A percentile compares a stretch with the other conserved stretches of the same genome.
These are phyloP conservation scores for Arthromyces matolae DNA, from an alignment of 768 basidiomycete genomes.

Conservation along the genomic window DNA sequence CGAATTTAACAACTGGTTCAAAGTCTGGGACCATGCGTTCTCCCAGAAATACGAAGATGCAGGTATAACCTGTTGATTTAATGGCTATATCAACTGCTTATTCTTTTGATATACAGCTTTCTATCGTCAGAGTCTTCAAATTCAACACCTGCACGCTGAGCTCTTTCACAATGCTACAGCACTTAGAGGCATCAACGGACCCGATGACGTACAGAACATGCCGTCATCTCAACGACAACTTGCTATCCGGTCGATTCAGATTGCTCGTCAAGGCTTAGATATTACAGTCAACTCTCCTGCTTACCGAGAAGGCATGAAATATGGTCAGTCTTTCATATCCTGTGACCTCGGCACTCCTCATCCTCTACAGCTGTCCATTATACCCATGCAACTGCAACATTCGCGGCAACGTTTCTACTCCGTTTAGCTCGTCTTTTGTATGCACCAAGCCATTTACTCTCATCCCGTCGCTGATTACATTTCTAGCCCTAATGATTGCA, in stretches of 20 bases:
- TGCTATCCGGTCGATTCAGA: slow-evolving; percentile 78
- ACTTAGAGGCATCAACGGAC: slow-evolving; percentile 76
- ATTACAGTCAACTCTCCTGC: slow-evolving; percentile 81
- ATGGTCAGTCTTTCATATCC: slow-evolving; percentile 48
- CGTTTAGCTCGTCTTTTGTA: slow-evolving; percentile 86
- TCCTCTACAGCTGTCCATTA: slow-evolving; percentile 69
- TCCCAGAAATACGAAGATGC: slow-evolving; percentile 82
- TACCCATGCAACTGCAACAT: slow-evolving; percentile 90
- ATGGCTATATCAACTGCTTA: neutral
- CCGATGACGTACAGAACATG: slow-evolving; percentile 85
- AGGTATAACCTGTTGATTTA: slow-evolving; percentile 39
- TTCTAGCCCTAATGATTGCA: slow-evolving; percentile 75
- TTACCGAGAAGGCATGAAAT: slow-evolving; percentile 91
- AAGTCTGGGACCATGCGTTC: slow-evolving; percentile 74
- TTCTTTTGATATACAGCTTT: slow-evolving; percentile 70
- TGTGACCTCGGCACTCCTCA: slow-evolving; percentile 2
- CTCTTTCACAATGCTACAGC: slow-evolving; percentile 84
- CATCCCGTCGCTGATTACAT: slow-evolving; percentile 3
- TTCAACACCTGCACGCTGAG: slow-evolving; percentile 85
- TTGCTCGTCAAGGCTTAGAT: slow-evolving; percentile 76
- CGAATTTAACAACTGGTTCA: slow-evolving; percentile 81
- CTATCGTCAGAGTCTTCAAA: slow-evolving; percentile 84
- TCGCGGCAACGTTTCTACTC: slow-evolving; percentile 86
- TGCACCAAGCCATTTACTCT: slow-evolving; percentile 24
- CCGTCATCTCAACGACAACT: slow-evolving; percentile 71